Evolutionary conservation across 495 filamentous ascomycete genomes (phyloP).

Genomic region (Chaetomidium leptoderma): DNA sequence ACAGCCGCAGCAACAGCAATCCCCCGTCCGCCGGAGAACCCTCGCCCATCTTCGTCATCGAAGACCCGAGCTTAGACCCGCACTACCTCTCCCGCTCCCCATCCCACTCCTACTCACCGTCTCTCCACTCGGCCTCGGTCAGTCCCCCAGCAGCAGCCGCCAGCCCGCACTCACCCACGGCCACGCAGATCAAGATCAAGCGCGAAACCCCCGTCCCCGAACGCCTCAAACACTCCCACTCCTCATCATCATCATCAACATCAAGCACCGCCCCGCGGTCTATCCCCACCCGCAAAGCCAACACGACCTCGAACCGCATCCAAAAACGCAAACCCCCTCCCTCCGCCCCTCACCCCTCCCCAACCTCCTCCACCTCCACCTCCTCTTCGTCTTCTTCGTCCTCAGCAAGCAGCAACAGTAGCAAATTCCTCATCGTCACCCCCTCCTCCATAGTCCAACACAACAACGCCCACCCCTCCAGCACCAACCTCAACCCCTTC

Average conservation of each 20-base stretch:
- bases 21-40: slow-evolving; percentile 15
- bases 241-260: slow-evolving; percentile 9
- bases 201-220: slow-evolving; percentile 17
- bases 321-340: slow-evolving; percentile 32
- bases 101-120: slow-evolving; percentile 27
- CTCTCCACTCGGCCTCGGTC: slow-evolving; percentile 14
- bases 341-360: background rate
- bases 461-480: slow-evolving; percentile 18
- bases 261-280: slow-evolving; percentile 3
- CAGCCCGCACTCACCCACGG: slow-evolving; percentile 29
- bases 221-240: slow-evolving; percentile 1
- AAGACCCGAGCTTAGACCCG: slow-evolving; percentile 35
- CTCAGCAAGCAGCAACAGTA: slow-evolving; percentile 1
- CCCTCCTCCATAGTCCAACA: slow-evolving; percentile 40
- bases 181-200: slow-evolving; percentile 32
- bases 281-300: slow-evolving; percentile 36
- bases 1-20: background rate
- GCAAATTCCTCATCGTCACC: slow-evolving; percentile 47
- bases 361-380: background rate
- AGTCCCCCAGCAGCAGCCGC: slow-evolving; percentile 27
- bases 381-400: slow-evolving; percentile 4
- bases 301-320: slow-evolving; percentile 27
- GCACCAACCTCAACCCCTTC: slow-evolving; percentile 37
- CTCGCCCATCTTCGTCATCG: slow-evolving; percentile 34
- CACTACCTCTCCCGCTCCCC: slow-evolving; percentile 32